phyloP scores from a whole-genome alignment of 2,329 filamentous ascomycete species.

The Leptographium radiaticola region DNA sequence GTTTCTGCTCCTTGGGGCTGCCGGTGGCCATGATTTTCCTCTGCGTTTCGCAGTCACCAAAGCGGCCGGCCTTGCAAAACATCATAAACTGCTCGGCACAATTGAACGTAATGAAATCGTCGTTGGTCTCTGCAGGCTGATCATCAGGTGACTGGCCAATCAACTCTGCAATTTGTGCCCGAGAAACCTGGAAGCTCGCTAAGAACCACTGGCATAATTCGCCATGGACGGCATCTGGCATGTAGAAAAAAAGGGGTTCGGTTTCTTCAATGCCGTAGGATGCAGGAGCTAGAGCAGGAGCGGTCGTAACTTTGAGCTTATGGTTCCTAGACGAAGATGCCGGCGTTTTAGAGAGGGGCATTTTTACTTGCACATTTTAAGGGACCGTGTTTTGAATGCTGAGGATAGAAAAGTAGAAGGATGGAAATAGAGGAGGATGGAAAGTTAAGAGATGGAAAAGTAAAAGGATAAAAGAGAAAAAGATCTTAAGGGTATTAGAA shows the following conservation, averaged over 20 bases:
- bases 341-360: too few relatives aligned
- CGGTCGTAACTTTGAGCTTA: too few relatives aligned
- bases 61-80: conserved; percentile 24
- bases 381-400: too few relatives aligned
- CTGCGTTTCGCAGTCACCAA: conserved; percentile 15
- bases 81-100: conserved; percentile 28
- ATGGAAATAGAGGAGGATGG: too few relatives aligned
- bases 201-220: conserved; percentile 23
- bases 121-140: conserved; percentile 3
- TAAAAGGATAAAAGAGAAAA: too few relatives aligned
- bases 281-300: too few relatives aligned
- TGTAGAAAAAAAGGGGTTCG: conserved; percentile 18
- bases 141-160: conserved; percentile 10
- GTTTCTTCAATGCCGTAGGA: too few relatives aligned
- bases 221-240: conserved; percentile 16
- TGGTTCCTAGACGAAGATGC: too few relatives aligned
- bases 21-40: neutral
- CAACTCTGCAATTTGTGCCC: conserved; percentile 15
- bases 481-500: too few relatives aligned
- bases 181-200: conserved; percentile 16
- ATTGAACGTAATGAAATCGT: conserved; percentile 16
- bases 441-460: too few relatives aligned
- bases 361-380: too few relatives aligned
- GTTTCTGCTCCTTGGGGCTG: conserved; percentile 1
- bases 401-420: too few relatives aligned